Evolutionary conservation across 2,329 filamentous ascomycete species (phyloP), one percentile per base, ranked within the genome.

Genomic region (Penicillium sp.): DNA sequence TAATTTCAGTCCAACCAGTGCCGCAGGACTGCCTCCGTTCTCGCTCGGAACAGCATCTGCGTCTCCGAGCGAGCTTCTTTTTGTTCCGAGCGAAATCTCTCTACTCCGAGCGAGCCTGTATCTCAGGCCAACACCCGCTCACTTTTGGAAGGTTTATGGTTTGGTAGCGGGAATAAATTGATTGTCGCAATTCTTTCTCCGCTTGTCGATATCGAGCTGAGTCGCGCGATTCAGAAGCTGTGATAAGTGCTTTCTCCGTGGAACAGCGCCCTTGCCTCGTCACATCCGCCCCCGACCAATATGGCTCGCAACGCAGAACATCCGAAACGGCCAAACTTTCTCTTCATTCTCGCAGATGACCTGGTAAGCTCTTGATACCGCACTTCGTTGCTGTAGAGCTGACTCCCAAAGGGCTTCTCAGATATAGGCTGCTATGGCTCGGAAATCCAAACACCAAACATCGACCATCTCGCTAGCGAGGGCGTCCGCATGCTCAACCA

Each of bases 401-500:
- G 11, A 41, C 1, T 38, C 7, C 5, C 9, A 5, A 17, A 54
- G 26, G 83, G 83, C 1, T 85, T 84, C 75, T 80, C 79, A 54
- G 85, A 86, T 66, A 75, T 84, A 13, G 79, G 80, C n/a, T 81
- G 79, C 64, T 86, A 84, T 67, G 84, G 85, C 41, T 78, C 81
- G 55, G 84, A 86, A 70, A 86, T 86, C 64, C 75, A 79, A 30
- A 86, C 84, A 0, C 84, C 85, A 0, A 82, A 84, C 65, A 75
- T 86, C 31, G 82, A 86, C 71, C 80, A 79, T 41, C 70, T 84
- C 1, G 58, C 58, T 1, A 29, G 23, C 19, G 71, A 76, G 60
- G 80, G 84, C 49, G 71, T 87, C 17, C 81, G 84, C 6, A 84
- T 86, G 70, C 86, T 84, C 1, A 81, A 86, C 68, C 87, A 85